Evolutionary conservation across 2,329 filamentous ascomycete genomes (phyloP), one percentile per base, ranked within the genome.

Genomic region (Ophiostoma ips): DNA sequence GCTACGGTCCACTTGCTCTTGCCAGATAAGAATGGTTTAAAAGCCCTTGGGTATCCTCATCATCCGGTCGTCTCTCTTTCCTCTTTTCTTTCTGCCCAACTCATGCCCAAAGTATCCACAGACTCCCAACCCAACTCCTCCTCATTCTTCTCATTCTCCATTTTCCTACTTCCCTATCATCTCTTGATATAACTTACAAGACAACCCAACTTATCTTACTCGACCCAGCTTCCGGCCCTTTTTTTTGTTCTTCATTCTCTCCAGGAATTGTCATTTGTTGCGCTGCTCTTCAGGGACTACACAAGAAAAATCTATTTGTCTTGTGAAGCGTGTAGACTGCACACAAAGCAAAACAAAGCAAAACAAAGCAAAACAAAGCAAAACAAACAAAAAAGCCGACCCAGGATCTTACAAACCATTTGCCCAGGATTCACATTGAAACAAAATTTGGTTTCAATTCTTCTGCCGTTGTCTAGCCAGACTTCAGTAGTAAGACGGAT

Each of bases 21-120:
- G 30, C 37, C 19, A 21, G 38, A 41, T 12, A 12, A 3, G 43
- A 34, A 45, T 19, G 13, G 28, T 45, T 45, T 33, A 45, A 45
- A 45, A 34, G 30, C 28, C 34, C 34, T 47, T 16, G 45, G n/a
- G 30, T 45, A 48, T 36, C 37, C 44, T 31, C 24, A n/a, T 18
- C 38, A 10, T 37, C 19, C 33, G 18, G n/a, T 18, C 30, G 35
- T 21, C 24, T 49, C 30, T 33, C 13, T 37, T 50, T 4, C 48
- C 44, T 35, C 43, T 45, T 44, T 50, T 40, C 46, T 58, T 60
- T 59, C 60, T 60, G 58, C 60, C 57, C 60, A 60, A 58, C 50
- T 51, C 53, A 50, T 55, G 56, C 60, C 61, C 60, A 63, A 64
- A 63, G 49, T 46, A 54, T 50, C 50, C 52, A 55, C 46, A 36